Evolutionary conservation across 441 rosid species (phyloP).

Genomic region (Erysimum pusillum): DNA sequence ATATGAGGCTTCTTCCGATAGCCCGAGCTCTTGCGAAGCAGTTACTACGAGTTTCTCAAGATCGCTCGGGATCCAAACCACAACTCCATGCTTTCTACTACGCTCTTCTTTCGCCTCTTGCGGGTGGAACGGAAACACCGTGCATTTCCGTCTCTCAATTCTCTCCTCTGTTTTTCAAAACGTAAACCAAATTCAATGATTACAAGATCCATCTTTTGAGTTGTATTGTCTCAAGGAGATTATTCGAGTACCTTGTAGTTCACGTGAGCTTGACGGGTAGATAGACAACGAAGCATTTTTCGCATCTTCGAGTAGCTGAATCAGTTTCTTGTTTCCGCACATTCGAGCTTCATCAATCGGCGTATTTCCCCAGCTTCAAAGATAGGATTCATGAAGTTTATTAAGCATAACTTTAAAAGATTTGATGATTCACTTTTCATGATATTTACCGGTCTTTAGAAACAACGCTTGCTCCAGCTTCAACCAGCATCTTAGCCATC

Average conservation of each 20-base stretch:
- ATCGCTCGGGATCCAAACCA: constrained; percentile 71
- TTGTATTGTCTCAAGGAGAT: not conserved
- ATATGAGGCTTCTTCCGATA: constrained; percentile 45
- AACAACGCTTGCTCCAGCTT: constrained; percentile 83
- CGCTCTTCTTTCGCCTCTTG: constrained; percentile 51
- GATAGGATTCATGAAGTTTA: constrained; percentile 6
- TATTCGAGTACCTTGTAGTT: constrained; percentile 57
- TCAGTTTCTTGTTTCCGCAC: constrained; percentile 86
- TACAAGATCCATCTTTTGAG: constrained; percentile 2
- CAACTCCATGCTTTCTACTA: constrained; percentile 66
- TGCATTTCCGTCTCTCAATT: constrained; percentile 65
- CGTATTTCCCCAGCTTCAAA: constrained; percentile 83
- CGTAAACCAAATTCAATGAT: not conserved
- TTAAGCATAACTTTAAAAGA: not conserved
- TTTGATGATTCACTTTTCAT: not conserved
- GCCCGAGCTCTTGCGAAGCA: constrained; percentile 62
- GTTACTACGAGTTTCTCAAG: constrained; percentile 61
- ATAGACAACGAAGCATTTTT: constrained; percentile 60
- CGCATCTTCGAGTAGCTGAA: constrained; percentile 76
- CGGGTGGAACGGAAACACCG: constrained; percentile 82
- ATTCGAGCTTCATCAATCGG: constrained; percentile 78
- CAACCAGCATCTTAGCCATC: constrained; percentile 79
- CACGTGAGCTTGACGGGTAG: constrained; percentile 46
- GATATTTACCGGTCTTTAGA: constrained; percentile 78
- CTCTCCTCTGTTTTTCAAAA: constrained; percentile 52